Evolutionary conservation across 495 filamentous ascomycete genomes (phyloP).

Genomic region (Aspergillus haitiensis): DNA sequence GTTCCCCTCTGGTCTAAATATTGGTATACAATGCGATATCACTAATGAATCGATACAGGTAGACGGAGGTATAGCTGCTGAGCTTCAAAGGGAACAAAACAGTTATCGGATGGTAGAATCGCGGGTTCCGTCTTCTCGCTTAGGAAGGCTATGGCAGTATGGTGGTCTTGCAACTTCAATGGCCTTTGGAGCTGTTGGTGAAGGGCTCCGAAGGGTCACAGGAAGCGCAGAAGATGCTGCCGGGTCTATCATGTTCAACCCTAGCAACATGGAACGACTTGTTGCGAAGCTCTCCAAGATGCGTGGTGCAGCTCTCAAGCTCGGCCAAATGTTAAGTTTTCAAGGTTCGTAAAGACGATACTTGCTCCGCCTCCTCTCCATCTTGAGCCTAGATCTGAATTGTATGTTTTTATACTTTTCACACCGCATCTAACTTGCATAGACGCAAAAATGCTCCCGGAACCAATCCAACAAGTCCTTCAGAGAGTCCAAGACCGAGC

Average conservation of each 20-base stretch:
- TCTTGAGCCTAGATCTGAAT: too few relatives aligned
- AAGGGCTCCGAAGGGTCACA: conserved; percentile 71
- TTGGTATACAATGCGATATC: not conserved
- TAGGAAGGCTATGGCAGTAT: conserved; percentile 92
- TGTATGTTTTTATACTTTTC: too few relatives aligned
- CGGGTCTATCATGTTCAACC: conserved; percentile 83
- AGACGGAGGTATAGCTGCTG: conserved; percentile 15
- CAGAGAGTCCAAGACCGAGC: conserved; percentile 95
- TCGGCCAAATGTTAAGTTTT: conserved; percentile 96
- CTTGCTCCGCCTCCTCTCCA: not conserved
- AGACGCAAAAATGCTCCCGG: conserved; percentile 94
- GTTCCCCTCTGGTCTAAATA: not conserved
- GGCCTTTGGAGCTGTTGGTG: conserved; percentile 89
- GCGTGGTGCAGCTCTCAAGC: conserved; percentile 96
- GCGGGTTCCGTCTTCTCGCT: conserved; percentile 80
- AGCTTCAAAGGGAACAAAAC: conserved; percentile 23
- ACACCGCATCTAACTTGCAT: not conserved
- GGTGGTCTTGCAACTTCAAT: conserved; percentile 89
- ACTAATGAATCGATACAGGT: conserved; percentile 19
- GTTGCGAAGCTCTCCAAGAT: conserved; percentile 91
- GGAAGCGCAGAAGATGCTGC: conserved; percentile 57
- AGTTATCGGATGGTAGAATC: conserved; percentile 82
- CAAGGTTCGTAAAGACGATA: conserved; percentile 56
- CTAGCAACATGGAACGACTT: conserved; percentile 85
- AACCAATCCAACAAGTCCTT: conserved; percentile 78